These are phyloP conservation scores for Pseudonectria buxi DNA, from an alignment of 2,329 filamentous ascomycete genomes.

Conservation along the genomic window DNA sequence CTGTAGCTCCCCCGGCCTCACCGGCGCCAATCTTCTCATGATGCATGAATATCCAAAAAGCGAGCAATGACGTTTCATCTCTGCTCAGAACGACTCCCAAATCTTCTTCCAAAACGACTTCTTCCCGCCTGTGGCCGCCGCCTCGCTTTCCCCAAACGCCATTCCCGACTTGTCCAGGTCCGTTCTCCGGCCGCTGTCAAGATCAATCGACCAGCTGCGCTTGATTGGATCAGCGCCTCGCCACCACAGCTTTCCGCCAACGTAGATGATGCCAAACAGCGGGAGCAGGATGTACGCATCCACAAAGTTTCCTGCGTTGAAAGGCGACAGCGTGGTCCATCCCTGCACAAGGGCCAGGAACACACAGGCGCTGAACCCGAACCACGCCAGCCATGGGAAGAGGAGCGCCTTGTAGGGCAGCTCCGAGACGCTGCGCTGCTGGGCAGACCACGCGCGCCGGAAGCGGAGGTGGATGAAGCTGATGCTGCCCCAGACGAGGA, in stretches of 20 bases:
- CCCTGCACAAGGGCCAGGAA: slow-evolving; percentile 56
- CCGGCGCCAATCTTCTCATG: too few species aligned
- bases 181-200: slow-evolving; percentile 47
- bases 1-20: too few species aligned
- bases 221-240: slow-evolving; percentile 42
- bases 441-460: slow-evolving; percentile 53
- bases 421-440: slow-evolving; percentile 47
- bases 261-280: slow-evolving; percentile 52
- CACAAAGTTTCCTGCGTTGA: slow-evolving; percentile 52
- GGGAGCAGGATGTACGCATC: slow-evolving; percentile 57
- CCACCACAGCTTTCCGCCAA: slow-evolving; percentile 48
- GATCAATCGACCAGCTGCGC: slow-evolving; percentile 46
- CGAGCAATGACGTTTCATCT: not conserved
- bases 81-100: slow-evolving; percentile 33
- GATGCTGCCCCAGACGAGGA: slow-evolving; percentile 66
- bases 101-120: slow-evolving; percentile 38
- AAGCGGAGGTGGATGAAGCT: slow-evolving; percentile 67
- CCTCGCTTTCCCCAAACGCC: slow-evolving; percentile 22
- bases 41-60: too few species aligned
- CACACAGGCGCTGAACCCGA: slow-evolving; percentile 49
- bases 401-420: slow-evolving; percentile 49
- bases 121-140: slow-evolving; percentile 18
- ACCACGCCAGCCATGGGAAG: slow-evolving; percentile 54
- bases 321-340: slow-evolving; percentile 54
- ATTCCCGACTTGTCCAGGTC: slow-evolving; percentile 42